These are phyloP conservation scores for Cupressus sempervirens DNA, from an alignment of 75 land plant species.

Conservation along the genomic window DNA sequence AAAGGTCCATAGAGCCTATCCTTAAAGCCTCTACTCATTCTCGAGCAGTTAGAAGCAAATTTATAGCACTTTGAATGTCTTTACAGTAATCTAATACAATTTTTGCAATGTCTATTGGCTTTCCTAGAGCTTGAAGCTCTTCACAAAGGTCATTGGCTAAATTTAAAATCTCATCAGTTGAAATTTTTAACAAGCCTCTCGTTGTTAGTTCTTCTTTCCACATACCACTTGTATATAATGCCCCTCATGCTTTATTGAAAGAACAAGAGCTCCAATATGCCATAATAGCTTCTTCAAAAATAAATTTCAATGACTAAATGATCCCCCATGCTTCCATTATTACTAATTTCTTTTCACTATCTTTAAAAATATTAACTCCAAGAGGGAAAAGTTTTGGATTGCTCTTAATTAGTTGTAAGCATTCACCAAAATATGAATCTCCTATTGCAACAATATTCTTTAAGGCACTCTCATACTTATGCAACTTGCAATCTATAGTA, in stretches of 20 bases:
- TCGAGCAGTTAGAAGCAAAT: conserved; percentile 60
- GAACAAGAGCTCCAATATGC: conserved; percentile 66
- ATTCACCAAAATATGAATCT: conserved; percentile 59
- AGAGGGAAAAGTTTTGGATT: conserved; percentile 79
- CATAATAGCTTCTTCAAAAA: conserved; percentile 90
- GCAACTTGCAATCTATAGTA: conserved; percentile 74
- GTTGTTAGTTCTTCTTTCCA: conserved; percentile 78
- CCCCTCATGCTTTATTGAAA: conserved; percentile 75
- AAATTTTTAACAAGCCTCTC: conserved; percentile 59
- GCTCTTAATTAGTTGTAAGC: conserved; percentile 65
- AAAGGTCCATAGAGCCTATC: too few species aligned
- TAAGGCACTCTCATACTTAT: conserved; percentile 77
- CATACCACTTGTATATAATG: conserved; percentile 73
- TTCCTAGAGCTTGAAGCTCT: conserved; percentile 92
- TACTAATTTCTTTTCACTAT: conserved; percentile 26
- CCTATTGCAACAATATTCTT: conserved; percentile 74
- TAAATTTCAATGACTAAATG: conserved; percentile 55
- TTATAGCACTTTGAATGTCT: conserved; percentile 57
- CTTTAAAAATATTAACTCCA: conserved; percentile 60
- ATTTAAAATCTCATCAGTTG: conserved; percentile 37
- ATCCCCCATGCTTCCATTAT: conserved; percentile 92
- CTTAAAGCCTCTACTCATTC: conserved; percentile 94
- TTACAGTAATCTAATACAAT: conserved; percentile 79
- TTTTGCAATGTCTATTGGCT: conserved; percentile 89
- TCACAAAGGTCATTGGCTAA: conserved; percentile 87